Evolutionary conservation across 371 early-diverging fungal species (phyloP), one percentile per base, ranked within the genome.

Genomic region (Capillidium rhysosporum): DNA sequence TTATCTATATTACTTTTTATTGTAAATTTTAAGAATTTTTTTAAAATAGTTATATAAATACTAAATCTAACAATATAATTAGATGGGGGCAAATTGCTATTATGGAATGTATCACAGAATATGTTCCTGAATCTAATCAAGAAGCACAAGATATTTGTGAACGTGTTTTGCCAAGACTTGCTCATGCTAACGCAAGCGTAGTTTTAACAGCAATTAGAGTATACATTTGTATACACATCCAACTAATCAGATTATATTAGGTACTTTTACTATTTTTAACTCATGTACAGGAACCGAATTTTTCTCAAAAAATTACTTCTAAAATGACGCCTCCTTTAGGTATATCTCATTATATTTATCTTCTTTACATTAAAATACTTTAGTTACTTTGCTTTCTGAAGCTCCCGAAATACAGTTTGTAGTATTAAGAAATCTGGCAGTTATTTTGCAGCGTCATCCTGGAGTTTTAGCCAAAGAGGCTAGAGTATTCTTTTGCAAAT

Each of bases 11-110:
- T 45, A 8, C 12, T 12, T 5, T 5, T 43, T 18, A n/a, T 21
- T 43, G 5, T 5, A 43, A 14, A 5, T 25, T 46, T 5, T 46
- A 34, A 34, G 34, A 7, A 34, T 34, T 34, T n/a, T n/a, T n/a
- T n/a, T n/a, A n/a, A n/a, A n/a, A n/a, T n/a, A n/a, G n/a, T n/a
- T n/a, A n/a, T n/a, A n/a, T n/a, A n/a, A n/a, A n/a, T n/a, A n/a
- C n/a, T 9, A 10, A 14, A 10, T 1, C 49, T 40, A 1, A 12
- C 45, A 46, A 25, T 47, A 28, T n/a, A 10, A 20, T 29, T 57
- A 84, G 85, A 68, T 97, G 98, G 98, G 92, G 92, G 31, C 95
- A 96, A 62, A 87, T 89, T 30, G 83, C 84, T 49, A 86, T 97
- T 48, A 67, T 97, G 46, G 88, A 91, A 61, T 80, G 90, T 0